Evolutionary conservation across 2,329 filamentous ascomycete species (phyloP).

Genomic region (Fusarium marasasianum): DNA sequence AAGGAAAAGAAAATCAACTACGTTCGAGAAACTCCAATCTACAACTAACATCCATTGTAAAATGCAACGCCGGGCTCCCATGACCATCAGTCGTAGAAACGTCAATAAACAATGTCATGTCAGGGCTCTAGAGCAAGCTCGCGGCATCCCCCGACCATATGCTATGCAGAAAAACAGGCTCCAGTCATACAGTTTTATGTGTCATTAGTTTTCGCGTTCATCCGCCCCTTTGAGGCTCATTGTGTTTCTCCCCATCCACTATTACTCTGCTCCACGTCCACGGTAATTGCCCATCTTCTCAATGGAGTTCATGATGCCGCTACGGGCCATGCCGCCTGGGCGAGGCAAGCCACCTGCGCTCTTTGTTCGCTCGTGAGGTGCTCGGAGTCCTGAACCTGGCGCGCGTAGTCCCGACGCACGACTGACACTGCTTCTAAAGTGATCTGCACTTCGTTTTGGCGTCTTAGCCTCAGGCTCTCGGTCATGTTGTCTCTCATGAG

Average conservation of each 20-base stretch:
- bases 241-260: not conserved
- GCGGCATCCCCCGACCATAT: slow-evolving; percentile 19
- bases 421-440: slow-evolving; percentile 58
- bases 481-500: slow-evolving; percentile 33
- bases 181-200: slow-evolving; percentile 37
- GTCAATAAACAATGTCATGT: slow-evolving; percentile 25
- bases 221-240: slow-evolving; percentile 17
- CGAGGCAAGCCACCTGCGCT: slow-evolving; percentile 58
- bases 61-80: slow-evolving; percentile 20
- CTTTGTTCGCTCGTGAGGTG: slow-evolving; percentile 57
- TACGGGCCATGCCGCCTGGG: slow-evolving; percentile 62
- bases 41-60: slow-evolving; percentile 24
- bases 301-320: slow-evolving; percentile 84
- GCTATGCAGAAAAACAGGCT: slow-evolving; percentile 30
- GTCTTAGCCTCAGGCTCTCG: slow-evolving; percentile 46
- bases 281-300: slow-evolving; percentile 82
- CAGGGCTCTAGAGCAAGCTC: slow-evolving; percentile 17
- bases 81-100: slow-evolving; percentile 17
- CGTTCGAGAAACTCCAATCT: slow-evolving; percentile 9
- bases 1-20: not conserved
- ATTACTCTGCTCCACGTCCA: slow-evolving; percentile 50
- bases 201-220: slow-evolving; percentile 36
- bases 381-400: slow-evolving; percentile 60
- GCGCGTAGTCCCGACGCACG: slow-evolving; percentile 69
- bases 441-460: slow-evolving; percentile 44